These are phyloP conservation scores for Aspergillus viridinutans DNA, from an alignment of 2,329 filamentous ascomycete genomes.

Conservation along the genomic window DNA sequence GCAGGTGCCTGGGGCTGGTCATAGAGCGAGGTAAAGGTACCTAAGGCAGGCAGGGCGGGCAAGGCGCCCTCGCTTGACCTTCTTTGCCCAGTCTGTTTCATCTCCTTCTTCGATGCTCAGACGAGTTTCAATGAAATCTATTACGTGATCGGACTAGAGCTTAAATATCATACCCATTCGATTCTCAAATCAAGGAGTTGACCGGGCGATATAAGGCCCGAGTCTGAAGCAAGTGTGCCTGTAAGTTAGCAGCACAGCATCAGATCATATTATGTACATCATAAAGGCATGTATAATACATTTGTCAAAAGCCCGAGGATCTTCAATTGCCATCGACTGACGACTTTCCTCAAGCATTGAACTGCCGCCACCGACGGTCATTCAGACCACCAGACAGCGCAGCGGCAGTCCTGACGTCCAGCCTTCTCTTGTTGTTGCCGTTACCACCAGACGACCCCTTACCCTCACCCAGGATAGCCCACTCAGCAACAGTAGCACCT, in stretches of 20 bases:
- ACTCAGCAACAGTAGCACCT: slow-evolving; percentile 47
- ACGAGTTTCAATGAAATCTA: not conserved
- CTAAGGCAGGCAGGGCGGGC: no score
- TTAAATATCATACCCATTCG: not conserved
- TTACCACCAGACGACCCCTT: not conserved
- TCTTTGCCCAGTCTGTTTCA: not conserved
- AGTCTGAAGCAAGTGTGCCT: not conserved
- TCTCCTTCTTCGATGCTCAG: not conserved
- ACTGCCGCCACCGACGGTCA: not conserved
- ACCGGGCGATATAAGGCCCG: not conserved
- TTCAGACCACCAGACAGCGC: not conserved
- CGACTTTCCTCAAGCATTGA: not conserved
- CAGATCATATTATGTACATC: not conserved
- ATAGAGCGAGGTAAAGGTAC: not conserved
- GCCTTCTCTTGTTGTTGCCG: slow-evolving; percentile 6
- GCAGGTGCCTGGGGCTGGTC: not conserved
- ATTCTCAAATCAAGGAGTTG: not conserved
- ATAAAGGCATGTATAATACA: not conserved
- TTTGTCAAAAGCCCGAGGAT: not conserved
- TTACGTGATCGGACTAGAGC: no score
- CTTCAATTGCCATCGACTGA: not conserved
- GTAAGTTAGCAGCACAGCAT: not conserved
- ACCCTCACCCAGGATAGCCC: slow-evolving; percentile 38
- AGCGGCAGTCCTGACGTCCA: slow-evolving; percentile 12
- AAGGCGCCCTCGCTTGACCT: not conserved